Conservation (phyloP, 2,329 filamentous ascomycete genomes). For the Fusarium piperis region DNA sequence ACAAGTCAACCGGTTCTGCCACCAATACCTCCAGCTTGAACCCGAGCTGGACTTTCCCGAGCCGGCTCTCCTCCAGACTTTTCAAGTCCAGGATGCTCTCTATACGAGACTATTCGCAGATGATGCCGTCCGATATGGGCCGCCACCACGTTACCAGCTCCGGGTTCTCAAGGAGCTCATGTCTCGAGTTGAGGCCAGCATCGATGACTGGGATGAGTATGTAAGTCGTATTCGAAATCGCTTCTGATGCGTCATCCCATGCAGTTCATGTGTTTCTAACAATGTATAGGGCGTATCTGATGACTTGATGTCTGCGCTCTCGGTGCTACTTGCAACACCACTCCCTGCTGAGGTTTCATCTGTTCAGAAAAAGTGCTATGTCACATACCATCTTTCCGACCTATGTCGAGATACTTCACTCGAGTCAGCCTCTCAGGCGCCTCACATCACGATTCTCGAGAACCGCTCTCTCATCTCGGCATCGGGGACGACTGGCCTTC, state of each 20-base stretch:
- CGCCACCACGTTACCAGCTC: slow-evolving; percentile 75
- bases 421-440: background rate
- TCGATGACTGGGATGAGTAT: slow-evolving; percentile 86
- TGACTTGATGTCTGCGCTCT: slow-evolving; percentile 76
- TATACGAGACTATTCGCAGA: slow-evolving; percentile 74
- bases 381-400: slow-evolving; percentile 71
- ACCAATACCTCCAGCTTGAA: slow-evolving; percentile 84
- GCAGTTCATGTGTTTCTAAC: slow-evolving; percentile 35
- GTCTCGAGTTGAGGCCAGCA: slow-evolving; percentile 74
- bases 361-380: slow-evolving; percentile 77
- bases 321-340: slow-evolving; percentile 70
- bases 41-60: slow-evolving; percentile 71
- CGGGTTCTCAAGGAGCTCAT: slow-evolving; percentile 79
- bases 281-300: slow-evolving; percentile 79
- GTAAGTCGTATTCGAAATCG: slow-evolving; percentile 63
- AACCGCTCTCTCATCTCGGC: slow-evolving; percentile 75
- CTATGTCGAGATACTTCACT: slow-evolving; percentile 22
- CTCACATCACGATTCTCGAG: slow-evolving; percentile 71
- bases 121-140: slow-evolving; percentile 62
- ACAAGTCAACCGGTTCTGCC: slow-evolving; percentile 65
- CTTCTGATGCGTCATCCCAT: background rate
- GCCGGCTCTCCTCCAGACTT: slow-evolving; percentile 64
- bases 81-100: slow-evolving; percentile 72
- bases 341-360: slow-evolving; percentile 71
- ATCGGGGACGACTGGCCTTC: slow-evolving; percentile 76